A percentile compares a stretch with the other conserved stretches of the same genome.
Evolutionary conservation across 1,139 yeast genomes (phyloP).

Genomic region (Schwanniomyces etchellsii): DNA sequence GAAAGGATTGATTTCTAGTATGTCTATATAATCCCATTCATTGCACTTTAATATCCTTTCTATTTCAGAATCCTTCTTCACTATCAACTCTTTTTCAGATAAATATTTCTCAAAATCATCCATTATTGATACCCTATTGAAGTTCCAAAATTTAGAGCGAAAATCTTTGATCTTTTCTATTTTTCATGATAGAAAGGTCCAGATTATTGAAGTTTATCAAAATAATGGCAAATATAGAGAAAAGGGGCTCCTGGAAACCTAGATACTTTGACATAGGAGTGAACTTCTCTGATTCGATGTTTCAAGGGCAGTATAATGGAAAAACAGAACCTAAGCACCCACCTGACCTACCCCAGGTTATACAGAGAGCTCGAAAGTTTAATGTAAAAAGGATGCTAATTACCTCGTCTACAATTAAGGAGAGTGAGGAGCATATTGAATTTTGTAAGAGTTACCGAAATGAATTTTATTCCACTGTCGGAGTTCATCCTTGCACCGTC

Average conservation of each 20-base stretch:
- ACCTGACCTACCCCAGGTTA: slow-evolving; percentile 58
- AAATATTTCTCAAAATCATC: slow-evolving; percentile 30
- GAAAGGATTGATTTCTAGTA: slow-evolving; percentile 48
- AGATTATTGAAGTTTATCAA: too few relatives aligned
- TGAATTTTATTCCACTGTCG: slow-evolving; percentile 64
- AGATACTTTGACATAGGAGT: slow-evolving; percentile 57
- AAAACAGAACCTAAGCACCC: slow-evolving; percentile 51
- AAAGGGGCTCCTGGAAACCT: slow-evolving; percentile 45
- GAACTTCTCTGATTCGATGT: slow-evolving; percentile 86
- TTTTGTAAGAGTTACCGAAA: slow-evolving; percentile 27
- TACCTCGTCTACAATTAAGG: slow-evolving; percentile 75
- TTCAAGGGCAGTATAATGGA: slow-evolving; percentile 73
- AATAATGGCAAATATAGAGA: too few relatives aligned
- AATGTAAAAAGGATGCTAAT: slow-evolving; percentile 68
- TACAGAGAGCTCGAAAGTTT: slow-evolving; percentile 59
- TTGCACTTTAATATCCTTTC: slow-evolving; percentile 44
- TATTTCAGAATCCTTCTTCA: slow-evolving; percentile 50
- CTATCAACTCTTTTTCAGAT: slow-evolving; percentile 27
- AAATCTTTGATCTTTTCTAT: too few relatives aligned
- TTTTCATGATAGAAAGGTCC: too few relatives aligned
- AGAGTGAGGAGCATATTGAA: slow-evolving; percentile 44
- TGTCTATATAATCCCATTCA: slow-evolving; percentile 49
- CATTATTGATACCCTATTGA: too few relatives aligned
- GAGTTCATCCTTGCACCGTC: slow-evolving; percentile 92
- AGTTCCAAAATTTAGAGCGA: too few relatives aligned